A percentile compares a stretch with the other conserved stretches of the same genome.
Conservation (phyloP, 2,329 filamentous ascomycete species). For the Exophiala calicioides region DNA sequence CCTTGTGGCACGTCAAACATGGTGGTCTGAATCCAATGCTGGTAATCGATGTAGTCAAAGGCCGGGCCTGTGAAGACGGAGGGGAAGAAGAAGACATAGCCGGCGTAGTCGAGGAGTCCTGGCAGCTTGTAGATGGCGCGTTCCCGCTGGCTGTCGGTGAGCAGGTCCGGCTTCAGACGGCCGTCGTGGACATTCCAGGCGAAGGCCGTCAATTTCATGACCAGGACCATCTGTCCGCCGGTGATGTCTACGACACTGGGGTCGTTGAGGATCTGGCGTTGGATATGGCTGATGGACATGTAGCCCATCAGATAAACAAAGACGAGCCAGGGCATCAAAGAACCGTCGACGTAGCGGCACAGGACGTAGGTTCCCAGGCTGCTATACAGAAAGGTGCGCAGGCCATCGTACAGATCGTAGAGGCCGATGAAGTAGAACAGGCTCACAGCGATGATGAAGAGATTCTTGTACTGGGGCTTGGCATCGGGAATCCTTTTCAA, state of each 20-base stretch:
- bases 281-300: slow-evolving; percentile 86
- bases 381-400: slow-evolving; percentile 77
- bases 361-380: slow-evolving; percentile 79
- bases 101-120: slow-evolving; percentile 74
- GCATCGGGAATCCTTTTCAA: slow-evolving; percentile 88
- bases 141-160: slow-evolving; percentile 86
- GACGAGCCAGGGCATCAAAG: slow-evolving; percentile 96
- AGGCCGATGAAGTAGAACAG: slow-evolving; percentile 91
- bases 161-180: slow-evolving; percentile 70
- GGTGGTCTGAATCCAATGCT: slow-evolving; percentile 84
- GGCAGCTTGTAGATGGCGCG: slow-evolving; percentile 76
- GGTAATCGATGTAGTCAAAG: slow-evolving; percentile 93
- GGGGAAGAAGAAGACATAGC: slow-evolving; percentile 95
- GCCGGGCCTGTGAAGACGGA: slow-evolving; percentile 85
- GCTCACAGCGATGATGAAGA: slow-evolving; percentile 77
- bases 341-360: slow-evolving; percentile 77
- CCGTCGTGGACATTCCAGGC: slow-evolving; percentile 98
- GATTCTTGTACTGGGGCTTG: slow-evolving; percentile 80
- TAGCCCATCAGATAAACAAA: slow-evolving; percentile 95
- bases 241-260: slow-evolving; percentile 80
- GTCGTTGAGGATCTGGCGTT: slow-evolving; percentile 70
- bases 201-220: slow-evolving; percentile 96
- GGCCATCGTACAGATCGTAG: slow-evolving; percentile 86
- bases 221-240: slow-evolving; percentile 92
- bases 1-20: slow-evolving; percentile 88